phyloP scores from a whole-genome alignment of 2,329 filamentous ascomycete genomes.

The Curvularia verruculosa region DNA sequence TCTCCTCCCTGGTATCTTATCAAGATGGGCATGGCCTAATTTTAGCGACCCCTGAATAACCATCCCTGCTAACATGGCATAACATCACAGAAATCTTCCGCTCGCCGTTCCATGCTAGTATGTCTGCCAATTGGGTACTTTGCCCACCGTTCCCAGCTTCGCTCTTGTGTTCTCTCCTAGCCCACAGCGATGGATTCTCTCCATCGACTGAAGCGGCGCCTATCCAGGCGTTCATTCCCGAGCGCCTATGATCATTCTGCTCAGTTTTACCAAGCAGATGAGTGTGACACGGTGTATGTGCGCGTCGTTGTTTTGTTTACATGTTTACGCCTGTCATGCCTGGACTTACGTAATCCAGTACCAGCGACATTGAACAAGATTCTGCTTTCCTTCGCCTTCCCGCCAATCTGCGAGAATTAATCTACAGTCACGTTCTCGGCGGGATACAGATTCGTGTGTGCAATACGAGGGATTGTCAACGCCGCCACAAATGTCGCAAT shows the following conservation, averaged over 20 bases:
- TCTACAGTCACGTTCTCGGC: slow-evolving; percentile 6
- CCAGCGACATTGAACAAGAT: background rate
- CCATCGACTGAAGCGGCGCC: slow-evolving; percentile 1
- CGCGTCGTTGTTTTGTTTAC: background rate
- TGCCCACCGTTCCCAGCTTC: background rate
- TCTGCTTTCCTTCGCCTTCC: slow-evolving; percentile 6
- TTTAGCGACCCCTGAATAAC: slow-evolving; percentile 5
- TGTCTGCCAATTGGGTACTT: slow-evolving; percentile 1
- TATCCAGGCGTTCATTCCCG: background rate
- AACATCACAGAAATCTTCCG: background rate
- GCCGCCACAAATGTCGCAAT: slow-evolving; percentile 5
- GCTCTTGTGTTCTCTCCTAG: background rate
- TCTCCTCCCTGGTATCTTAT: background rate
- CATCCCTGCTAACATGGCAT: background rate
- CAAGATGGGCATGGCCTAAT: background rate
- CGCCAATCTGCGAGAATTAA: slow-evolving; percentile 1
- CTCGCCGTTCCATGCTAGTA: background rate
- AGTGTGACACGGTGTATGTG: background rate
- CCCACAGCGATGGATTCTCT: slow-evolving; percentile 1
- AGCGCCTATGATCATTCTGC: background rate
- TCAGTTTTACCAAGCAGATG: background rate
- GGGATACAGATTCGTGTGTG: slow-evolving; percentile 5
- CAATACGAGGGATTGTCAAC: background rate
- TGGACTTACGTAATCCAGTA: slow-evolving; percentile 1
- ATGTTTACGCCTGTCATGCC: background rate